A percentile compares a stretch with the other conserved stretches of the same genome.
Evolutionary conservation across 73 alveolate species (phyloP).

Genomic region (Uronychia binucleata): DNA sequence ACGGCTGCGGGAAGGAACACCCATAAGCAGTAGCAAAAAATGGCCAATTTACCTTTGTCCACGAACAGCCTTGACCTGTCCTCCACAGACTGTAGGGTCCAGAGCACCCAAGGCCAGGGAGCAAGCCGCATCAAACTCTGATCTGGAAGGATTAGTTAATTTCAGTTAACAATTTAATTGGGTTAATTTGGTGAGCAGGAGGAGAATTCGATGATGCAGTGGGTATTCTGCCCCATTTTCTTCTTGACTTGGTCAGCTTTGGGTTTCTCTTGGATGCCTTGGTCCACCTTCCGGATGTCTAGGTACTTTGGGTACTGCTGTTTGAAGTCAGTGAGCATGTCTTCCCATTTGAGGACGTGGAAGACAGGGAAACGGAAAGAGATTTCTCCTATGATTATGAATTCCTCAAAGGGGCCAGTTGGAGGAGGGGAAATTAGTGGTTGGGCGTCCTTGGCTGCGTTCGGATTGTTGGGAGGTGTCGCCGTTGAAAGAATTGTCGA

Average conservation of each 20-base stretch:
- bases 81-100: no score
- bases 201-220: constrained; percentile 72
- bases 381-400: constrained; percentile 77
- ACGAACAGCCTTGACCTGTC: no score
- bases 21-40: no score
- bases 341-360: constrained; percentile 76
- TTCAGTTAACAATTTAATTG: not conserved
- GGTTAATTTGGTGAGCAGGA: not conserved
- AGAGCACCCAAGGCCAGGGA: no score
- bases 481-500: not conserved
- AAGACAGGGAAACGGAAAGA: constrained; percentile 66
- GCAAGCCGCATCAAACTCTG: no score
- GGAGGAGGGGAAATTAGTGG: not conserved
- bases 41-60: no score
- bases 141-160: no score
- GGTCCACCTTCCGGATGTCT: constrained; percentile 68
- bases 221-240: constrained; percentile 68
- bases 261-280: constrained; percentile 63
- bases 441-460: no score
- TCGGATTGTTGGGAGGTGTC: not conserved
- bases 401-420: constrained; percentile 42
- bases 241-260: constrained; percentile 36
- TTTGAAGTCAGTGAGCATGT: constrained; percentile 68
- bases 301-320: constrained; percentile 60
- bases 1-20: no score